phyloP scores from a whole-genome alignment of 73 alveolate species.

The Loxodes magnus region DNA sequence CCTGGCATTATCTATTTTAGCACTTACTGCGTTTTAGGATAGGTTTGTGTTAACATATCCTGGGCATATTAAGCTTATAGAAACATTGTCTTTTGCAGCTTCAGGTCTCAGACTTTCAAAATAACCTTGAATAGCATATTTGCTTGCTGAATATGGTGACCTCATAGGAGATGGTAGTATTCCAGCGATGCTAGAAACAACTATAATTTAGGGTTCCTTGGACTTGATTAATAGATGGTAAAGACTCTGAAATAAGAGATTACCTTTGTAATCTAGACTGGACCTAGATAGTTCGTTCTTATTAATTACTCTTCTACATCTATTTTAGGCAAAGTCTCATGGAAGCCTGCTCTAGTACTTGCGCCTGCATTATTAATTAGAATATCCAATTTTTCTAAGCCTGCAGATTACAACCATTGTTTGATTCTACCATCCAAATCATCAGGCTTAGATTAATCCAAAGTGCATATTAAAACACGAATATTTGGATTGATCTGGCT shows the following conservation, averaged over 20 bases:
- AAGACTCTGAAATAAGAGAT: neutral
- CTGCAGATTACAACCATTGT: too few relatives aligned
- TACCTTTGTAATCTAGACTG: slow-evolving; percentile 18
- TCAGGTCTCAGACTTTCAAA: slow-evolving; percentile 17
- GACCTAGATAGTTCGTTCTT: slow-evolving; percentile 12
- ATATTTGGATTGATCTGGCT: too few relatives aligned
- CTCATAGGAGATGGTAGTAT: slow-evolving; percentile 13
- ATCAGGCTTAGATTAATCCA: neutral
- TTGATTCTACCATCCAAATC: neutral
- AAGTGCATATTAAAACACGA: too few relatives aligned
- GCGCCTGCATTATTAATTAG: slow-evolving; percentile 24
- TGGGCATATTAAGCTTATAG: slow-evolving; percentile 8
- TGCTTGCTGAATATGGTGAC: slow-evolving; percentile 16
- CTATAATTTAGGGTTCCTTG: slow-evolving; percentile 14
- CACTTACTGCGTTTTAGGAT: slow-evolving; percentile 16
- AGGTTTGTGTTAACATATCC: slow-evolving; percentile 19
- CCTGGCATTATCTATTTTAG: too few relatives aligned
- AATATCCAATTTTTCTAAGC: slow-evolving; percentile 12
- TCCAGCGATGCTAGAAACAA: slow-evolving; percentile 21
- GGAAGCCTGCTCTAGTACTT: slow-evolving; percentile 11
- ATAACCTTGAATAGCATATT: slow-evolving; percentile 12
- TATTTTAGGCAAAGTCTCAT: slow-evolving; percentile 1
- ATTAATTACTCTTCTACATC: neutral
- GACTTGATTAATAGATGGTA: too few relatives aligned
- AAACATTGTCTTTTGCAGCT: neutral